Conservation (phyloP, 768 basidiomycete species). For the Mycena latifolia region DNA sequence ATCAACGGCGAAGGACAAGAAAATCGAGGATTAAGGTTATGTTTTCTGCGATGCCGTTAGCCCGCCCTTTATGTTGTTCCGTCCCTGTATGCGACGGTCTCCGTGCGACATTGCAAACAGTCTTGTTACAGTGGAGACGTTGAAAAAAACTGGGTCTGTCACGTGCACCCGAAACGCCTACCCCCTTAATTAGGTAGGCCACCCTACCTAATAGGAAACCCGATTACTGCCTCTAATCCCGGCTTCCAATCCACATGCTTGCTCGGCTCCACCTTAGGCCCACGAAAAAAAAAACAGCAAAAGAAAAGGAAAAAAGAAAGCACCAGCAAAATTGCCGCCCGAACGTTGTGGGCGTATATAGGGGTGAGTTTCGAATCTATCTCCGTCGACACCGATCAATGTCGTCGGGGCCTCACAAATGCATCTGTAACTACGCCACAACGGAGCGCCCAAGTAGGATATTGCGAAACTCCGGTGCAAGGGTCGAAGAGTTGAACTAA, state of each 20-base stretch:
- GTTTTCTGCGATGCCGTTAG: constrained; percentile 1
- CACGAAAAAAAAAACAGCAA: background rate
- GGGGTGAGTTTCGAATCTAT: background rate
- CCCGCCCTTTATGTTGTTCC: constrained; percentile 6
- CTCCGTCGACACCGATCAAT: constrained; percentile 14
- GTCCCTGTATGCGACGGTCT: constrained; percentile 9
- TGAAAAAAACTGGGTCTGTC: background rate
- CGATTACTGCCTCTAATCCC: background rate
- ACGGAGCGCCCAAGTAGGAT: no score
- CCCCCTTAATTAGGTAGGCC: background rate
- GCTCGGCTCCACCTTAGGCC: background rate
- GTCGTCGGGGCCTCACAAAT: background rate
- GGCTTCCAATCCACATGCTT: background rate
- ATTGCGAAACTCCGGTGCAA: no score
- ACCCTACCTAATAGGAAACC: background rate
- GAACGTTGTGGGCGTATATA: no score
- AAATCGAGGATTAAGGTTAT: background rate
- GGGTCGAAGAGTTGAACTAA: no score
- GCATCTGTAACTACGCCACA: background rate
- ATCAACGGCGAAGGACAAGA: constrained; percentile 1
- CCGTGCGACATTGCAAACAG: constrained; percentile 5
- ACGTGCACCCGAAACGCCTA: background rate
- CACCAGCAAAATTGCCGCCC: no score
- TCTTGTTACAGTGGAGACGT: background rate
- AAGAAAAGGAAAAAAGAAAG: no score